Conservation (phyloP, 352 stramenopile genomes). For the Globisporangium emineosum region DNA sequence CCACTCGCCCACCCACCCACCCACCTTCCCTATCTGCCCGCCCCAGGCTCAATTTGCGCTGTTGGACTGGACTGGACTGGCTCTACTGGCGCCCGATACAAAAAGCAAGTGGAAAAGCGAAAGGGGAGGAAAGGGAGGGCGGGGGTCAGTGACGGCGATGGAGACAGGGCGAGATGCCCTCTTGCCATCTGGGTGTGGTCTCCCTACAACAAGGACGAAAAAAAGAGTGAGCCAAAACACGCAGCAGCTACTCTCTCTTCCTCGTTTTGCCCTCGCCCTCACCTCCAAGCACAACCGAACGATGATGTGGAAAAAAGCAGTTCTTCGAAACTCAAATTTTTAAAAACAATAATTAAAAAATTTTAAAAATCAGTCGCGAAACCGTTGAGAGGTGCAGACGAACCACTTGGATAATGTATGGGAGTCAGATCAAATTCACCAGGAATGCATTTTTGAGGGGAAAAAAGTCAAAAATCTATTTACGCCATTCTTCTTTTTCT, state of each 20-base stretch:
- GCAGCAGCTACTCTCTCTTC: background rate
- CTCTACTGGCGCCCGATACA: background rate
- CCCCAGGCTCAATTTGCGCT: too few species aligned
- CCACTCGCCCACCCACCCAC: background rate
- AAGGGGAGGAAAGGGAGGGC: background rate
- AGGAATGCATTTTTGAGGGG: constrained; percentile 5
- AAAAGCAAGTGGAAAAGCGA: background rate
- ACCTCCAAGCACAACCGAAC: too few species aligned
- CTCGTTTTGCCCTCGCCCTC: background rate
- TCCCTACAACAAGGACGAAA: background rate
- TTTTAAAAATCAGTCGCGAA: background rate
- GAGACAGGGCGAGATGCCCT: background rate
- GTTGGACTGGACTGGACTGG: background rate
- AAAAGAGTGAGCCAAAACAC: background rate
- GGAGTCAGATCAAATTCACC: background rate
- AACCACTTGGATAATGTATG: constrained; percentile 5
- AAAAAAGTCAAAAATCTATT: constrained; percentile 5
- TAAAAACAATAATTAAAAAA: too few species aligned
- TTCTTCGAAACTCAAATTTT: constrained; percentile 1
- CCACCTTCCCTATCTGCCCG: background rate
- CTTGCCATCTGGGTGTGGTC: constrained; percentile 8
- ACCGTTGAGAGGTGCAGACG: background rate
- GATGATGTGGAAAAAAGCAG: too few species aligned
- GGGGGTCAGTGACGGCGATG: background rate
- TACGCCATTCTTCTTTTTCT: too few species aligned